Evolutionary conservation across 768 basidiomycete species (phyloP).

Genomic region (Boletus reticuloceps): DNA sequence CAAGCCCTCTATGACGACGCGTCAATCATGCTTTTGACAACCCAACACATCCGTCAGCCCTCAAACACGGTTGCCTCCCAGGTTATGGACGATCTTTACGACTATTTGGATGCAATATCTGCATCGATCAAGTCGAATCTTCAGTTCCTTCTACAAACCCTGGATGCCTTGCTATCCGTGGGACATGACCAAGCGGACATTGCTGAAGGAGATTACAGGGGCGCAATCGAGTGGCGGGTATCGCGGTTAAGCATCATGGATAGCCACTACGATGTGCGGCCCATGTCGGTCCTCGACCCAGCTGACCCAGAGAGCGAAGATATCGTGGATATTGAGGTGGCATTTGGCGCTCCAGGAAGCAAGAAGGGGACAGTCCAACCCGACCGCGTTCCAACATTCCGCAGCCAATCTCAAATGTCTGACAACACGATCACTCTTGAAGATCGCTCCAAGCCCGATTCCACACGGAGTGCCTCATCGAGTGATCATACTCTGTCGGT

Average conservation of each 20-base stretch:
- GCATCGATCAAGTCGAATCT: constrained; percentile 57
- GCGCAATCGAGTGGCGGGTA: constrained; percentile 75
- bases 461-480: constrained; percentile 18
- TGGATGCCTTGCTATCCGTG: constrained; percentile 59
- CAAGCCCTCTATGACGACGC: constrained; percentile 78
- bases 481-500: constrained; percentile 24
- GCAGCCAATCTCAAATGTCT: constrained; percentile 34
- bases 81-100: constrained; percentile 28
- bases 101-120: constrained; percentile 49
- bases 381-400: constrained; percentile 28
- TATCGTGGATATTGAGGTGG: constrained; percentile 57
- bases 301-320: constrained; percentile 47
- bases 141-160: constrained; percentile 50
- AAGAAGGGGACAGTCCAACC: constrained; percentile 24
- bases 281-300: constrained; percentile 37
- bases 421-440: constrained; percentile 33
- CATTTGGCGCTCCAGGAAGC: constrained; percentile 41
- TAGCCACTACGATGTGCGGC: constrained; percentile 45
- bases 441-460: constrained; percentile 22
- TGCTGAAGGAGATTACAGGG: constrained; percentile 67
- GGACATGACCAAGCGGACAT: constrained; percentile 72
- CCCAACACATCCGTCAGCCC: constrained; percentile 41
- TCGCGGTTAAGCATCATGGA: constrained; percentile 65
- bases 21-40: constrained; percentile 52
- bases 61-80: background rate